A percentile compares a stretch with the other conserved stretches of the same genome.
These are phyloP conservation scores for Populus tremula DNA, from an alignment of 345 rosid species.

Conservation along the genomic window DNA sequence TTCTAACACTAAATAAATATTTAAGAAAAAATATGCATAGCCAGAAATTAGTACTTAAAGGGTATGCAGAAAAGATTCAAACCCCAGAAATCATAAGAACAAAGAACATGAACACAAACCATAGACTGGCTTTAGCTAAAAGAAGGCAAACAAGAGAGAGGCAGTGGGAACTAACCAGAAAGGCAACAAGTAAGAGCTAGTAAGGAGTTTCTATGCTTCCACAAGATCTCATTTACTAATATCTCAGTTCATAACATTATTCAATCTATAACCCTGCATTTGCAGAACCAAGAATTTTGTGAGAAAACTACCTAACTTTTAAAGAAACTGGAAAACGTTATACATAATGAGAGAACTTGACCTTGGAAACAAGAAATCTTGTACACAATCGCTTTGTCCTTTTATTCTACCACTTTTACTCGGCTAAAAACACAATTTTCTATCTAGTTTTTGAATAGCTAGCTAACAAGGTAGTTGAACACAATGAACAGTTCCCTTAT, in stretches of 20 bases:
- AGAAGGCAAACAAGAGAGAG: background rate
- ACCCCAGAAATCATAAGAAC: background rate
- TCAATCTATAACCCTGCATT: slow-evolving; percentile 24
- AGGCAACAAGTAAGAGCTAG: slow-evolving; percentile 9
- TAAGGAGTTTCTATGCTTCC: slow-evolving; percentile 3
- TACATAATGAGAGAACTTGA: slow-evolving; percentile 8
- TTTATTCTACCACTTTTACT: background rate
- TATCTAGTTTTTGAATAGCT: background rate
- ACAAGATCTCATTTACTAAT: slow-evolving; percentile 13
- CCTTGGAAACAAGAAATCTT: slow-evolving; percentile 20
- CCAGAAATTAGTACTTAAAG: background rate
- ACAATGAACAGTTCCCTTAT: background rate
- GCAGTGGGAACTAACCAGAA: slow-evolving; percentile 30
- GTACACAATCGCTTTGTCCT: background rate
- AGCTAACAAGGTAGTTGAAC: background rate
- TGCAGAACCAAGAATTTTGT: slow-evolving; percentile 10
- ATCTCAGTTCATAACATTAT: background rate
- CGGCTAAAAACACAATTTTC: background rate
- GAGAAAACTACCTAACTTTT: background rate
- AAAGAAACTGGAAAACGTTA: background rate
- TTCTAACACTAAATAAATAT: background rate
- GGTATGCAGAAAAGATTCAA: background rate
- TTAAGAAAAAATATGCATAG: background rate
- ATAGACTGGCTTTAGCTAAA: background rate
- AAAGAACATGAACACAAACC: background rate